Conservation (phyloP, 78 protist genomes). For the Speleostelium caveatum region DNA sequence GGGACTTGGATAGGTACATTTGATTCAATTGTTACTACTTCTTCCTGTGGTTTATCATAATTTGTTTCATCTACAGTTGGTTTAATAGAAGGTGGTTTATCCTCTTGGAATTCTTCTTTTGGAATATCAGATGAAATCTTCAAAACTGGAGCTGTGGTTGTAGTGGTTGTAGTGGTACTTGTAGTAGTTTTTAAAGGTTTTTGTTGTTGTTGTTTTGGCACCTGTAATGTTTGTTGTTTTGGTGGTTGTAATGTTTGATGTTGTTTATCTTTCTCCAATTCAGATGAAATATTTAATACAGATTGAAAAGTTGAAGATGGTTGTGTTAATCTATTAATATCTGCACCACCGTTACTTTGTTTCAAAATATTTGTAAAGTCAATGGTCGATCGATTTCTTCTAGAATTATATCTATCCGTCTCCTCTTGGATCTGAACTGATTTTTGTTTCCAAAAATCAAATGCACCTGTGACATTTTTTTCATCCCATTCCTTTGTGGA, state of each 20-base stretch:
- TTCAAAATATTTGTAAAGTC: constrained; percentile 45
- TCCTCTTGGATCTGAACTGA: constrained; percentile 59
- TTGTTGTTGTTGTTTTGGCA: neutral
- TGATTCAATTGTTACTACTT: too few relatives aligned
- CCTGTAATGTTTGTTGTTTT: neutral
- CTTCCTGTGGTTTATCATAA: neutral
- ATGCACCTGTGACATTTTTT: constrained; percentile 72
- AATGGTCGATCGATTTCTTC: constrained; percentile 44
- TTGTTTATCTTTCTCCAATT: neutral
- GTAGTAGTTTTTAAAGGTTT: neutral
- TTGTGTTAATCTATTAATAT: neutral
- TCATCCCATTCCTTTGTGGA: constrained; percentile 56
- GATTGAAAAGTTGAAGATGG: too few relatives aligned
- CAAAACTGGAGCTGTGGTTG: constrained; percentile 18
- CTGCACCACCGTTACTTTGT: neutral
- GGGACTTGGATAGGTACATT: too few relatives aligned
- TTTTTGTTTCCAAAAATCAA: constrained; percentile 77
- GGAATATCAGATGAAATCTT: neutral
- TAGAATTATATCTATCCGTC: constrained; percentile 21
- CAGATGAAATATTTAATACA: neutral
- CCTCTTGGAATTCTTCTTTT: neutral
- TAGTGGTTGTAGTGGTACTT: neutral
- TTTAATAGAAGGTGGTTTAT: neutral
- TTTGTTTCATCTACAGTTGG: neutral
- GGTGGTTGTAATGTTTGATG: neutral